Conservation (phyloP, 1,284 basidiomycete genomes). For the Leccinum variabile region DNA sequence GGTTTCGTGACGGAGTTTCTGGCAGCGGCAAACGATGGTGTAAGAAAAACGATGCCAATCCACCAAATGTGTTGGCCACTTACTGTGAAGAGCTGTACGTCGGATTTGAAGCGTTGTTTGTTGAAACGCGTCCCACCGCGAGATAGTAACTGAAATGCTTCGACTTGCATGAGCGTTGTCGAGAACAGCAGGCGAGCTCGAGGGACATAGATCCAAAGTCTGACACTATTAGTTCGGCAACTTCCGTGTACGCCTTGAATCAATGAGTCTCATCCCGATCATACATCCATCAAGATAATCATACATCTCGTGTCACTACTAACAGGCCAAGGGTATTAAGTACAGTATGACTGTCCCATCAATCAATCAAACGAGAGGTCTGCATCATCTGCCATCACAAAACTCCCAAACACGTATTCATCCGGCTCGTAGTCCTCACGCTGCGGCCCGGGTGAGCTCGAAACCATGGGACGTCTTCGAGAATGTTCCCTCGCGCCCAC, state of each 20-base stretch:
- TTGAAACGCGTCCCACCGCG: constrained; percentile 77
- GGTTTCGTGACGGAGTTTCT: constrained; percentile 31
- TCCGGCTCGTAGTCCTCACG: constrained; percentile 50
- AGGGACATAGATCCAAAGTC: too few species aligned
- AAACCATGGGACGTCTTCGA: constrained; percentile 37
- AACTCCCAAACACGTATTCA: constrained; percentile 70
- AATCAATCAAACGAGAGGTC: constrained; percentile 40
- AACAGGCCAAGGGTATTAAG: background rate
- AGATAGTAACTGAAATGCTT: constrained; percentile 77
- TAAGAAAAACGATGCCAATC: constrained; percentile 18
- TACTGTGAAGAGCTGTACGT: constrained; percentile 76
- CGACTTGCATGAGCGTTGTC: constrained; percentile 42
- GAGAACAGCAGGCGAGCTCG: background rate
- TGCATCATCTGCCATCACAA: constrained; percentile 73
- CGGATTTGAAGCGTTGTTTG: constrained; percentile 71
- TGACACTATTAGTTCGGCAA: constrained; percentile 10
- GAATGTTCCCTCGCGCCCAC: constrained; percentile 28
- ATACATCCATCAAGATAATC: background rate
- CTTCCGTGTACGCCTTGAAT: constrained; percentile 9
- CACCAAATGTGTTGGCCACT: background rate
- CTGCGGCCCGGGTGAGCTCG: constrained; percentile 56
- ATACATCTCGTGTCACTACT: background rate
- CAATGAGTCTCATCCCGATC: too few species aligned
- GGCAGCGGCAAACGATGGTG: constrained; percentile 14
- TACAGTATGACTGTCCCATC: constrained; percentile 1